Evolutionary conservation across 208 protist genomes (phyloP), one percentile per base, ranked within the genome.

Genomic region (Leishmania lainsoni): DNA sequence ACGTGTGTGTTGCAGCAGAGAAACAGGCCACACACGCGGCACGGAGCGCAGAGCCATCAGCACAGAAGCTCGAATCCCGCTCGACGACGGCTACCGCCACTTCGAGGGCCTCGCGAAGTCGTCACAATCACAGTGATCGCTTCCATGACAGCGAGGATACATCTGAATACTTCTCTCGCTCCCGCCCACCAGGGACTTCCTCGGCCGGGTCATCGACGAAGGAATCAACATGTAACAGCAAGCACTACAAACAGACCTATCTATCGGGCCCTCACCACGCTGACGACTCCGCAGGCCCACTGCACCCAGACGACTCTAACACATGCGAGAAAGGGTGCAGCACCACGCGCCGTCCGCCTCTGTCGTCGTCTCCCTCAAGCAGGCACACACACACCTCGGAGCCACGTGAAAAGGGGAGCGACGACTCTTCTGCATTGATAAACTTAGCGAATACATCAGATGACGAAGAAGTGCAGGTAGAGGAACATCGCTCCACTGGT

Each of bases 81-180:
- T 63, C 26, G n/a, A 35, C 17, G n/a, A 45, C 14, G 26, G 39
- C 49, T 16, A 45, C 72, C 6, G 45, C 17, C 29, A 76, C 51
- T 35, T 76, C 72, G 29, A 76, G 51, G 51, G 26, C 72, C 45
- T 63, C 51, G 51, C 49, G 51, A 42, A 58, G 72, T 22, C 72
- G 26, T 76, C 51, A 32, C 48, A 61, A 45, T 20, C 48, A 16
- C 51, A 61, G 49, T 39, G 51, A 39, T 17, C 22, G 51, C 51
- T 58, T 10, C 17, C 14, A 51, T 61, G 51, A n/a, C n/a, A 22
- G 32, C 17, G 72, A 76, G 0, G 51, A 2, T 39, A 9, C 26
- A n/a, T 61, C 22, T 26, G 52, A 58, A 42, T 22, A n/a, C 16
- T 26, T 49, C 26, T 29, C 72, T 42, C n/a, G 12, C 51, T 61